Percentiles rank a stretch among this genome's conserved stretches.
These are phyloP conservation scores for Salvia hispanica DNA, from an alignment of 257 asterid species.

Conservation along the genomic window DNA sequence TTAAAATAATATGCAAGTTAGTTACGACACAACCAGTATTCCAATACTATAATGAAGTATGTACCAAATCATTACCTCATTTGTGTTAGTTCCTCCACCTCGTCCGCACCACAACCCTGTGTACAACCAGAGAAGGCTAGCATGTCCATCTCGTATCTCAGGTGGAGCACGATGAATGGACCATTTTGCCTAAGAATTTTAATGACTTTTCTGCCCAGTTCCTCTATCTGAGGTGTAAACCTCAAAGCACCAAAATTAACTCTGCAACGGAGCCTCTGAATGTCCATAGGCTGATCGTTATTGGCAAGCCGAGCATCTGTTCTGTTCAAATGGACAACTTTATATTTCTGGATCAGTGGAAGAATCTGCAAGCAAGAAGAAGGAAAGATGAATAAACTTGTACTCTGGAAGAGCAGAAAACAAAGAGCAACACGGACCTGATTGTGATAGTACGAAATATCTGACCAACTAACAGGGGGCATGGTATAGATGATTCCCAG, in stretches of 20 bases:
- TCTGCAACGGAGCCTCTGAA: constrained; percentile 92
- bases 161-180: constrained; percentile 91
- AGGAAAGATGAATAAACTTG: constrained; percentile 14
- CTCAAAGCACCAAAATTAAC: constrained; percentile 78
- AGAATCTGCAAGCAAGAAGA: constrained; percentile 66
- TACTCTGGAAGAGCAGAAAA: constrained; percentile 19
- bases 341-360: constrained; percentile 81
- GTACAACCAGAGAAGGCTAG: constrained; percentile 96
- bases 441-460: constrained; percentile 79
- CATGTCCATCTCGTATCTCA: constrained; percentile 99
- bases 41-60: neutral
- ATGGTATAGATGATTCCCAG: constrained; percentile 67
- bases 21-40: constrained; percentile 18
- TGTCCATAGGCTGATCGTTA: constrained; percentile 79
- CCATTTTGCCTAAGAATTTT: constrained; percentile 78
- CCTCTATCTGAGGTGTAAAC: constrained; percentile 93
- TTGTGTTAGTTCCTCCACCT: constrained; percentile 83
- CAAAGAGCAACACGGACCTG: constrained; percentile 50
- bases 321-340: constrained; percentile 90
- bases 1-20: constrained; percentile 30
- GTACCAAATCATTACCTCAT: constrained; percentile 63
- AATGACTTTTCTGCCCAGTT: constrained; percentile 85
- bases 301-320: constrained; percentile 95
- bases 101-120: constrained; percentile 82
- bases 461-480: constrained; percentile 98